These are phyloP conservation scores for Amanita polypyramis DNA, from an alignment of 768 basidiomycete genomes.

Conservation along the genomic window DNA sequence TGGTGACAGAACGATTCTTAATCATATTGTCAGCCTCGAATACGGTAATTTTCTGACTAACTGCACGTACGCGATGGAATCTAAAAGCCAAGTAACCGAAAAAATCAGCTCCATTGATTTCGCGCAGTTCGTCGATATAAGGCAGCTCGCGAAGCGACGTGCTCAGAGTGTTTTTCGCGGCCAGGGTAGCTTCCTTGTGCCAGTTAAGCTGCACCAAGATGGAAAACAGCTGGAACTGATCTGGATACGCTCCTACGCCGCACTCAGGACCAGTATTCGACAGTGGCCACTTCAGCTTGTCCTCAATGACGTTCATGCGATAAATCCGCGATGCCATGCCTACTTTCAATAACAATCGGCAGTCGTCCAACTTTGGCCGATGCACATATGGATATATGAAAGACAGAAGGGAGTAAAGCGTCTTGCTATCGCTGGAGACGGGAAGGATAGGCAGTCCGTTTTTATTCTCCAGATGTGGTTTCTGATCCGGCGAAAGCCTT, in stretches of 20 bases:
- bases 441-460: conserved; percentile 6
- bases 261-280: background rate
- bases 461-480: background rate
- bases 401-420: conserved; percentile 7
- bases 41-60: background rate
- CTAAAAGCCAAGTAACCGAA: background rate
- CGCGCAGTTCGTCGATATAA: background rate
- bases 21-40: background rate
- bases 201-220: conserved; percentile 2
- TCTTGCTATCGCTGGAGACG: conserved; percentile 10
- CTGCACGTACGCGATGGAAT: background rate
- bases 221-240: conserved; percentile 1
- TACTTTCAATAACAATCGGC: conserved; percentile 2
- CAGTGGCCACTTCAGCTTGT: background rate
- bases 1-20: background rate
- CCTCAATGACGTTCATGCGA: background rate
- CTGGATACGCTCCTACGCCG: background rate
- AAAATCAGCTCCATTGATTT: conserved; percentile 1
- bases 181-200: background rate
- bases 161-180: background rate
- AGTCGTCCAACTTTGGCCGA: background rate
- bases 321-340: background rate
- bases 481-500: conserved; percentile 19
- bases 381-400: conserved; percentile 3
- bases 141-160: background rate